Conservation (phyloP, 805 yeast species). For the Danielia reshetovae region DNA sequence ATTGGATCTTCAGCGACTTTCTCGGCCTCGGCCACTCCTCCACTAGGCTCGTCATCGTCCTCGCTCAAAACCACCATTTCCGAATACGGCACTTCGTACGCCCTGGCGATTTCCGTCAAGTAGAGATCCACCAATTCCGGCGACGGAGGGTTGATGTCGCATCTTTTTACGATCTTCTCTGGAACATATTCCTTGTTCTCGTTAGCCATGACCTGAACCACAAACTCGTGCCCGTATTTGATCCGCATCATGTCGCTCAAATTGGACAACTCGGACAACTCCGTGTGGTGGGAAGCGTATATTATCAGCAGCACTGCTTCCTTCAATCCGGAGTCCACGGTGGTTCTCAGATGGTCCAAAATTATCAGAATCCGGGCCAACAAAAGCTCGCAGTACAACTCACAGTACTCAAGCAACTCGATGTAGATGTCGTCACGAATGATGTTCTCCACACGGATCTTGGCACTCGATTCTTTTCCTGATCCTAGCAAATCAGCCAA, state of each 20-base stretch:
- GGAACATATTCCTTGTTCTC: slow-evolving; percentile 50
- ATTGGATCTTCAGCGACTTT: slow-evolving; percentile 19
- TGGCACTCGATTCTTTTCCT: slow-evolving; percentile 80
- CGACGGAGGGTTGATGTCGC: slow-evolving; percentile 65
- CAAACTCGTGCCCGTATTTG: slow-evolving; percentile 68
- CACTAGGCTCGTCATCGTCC: slow-evolving; percentile 27
- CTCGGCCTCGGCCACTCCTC: slow-evolving; percentile 18
- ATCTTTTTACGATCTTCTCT: slow-evolving; percentile 58
- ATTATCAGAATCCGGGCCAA: slow-evolving; percentile 70
- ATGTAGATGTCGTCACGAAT: slow-evolving; percentile 78
- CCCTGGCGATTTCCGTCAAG: slow-evolving; percentile 72
- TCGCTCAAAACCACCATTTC: slow-evolving; percentile 20
- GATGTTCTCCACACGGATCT: slow-evolving; percentile 77
- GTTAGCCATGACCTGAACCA: slow-evolving; percentile 51
- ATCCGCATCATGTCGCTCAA: slow-evolving; percentile 59
- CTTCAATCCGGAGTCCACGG: slow-evolving; percentile 56
- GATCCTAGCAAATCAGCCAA: slow-evolving; percentile 65
- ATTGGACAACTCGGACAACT: slow-evolving; percentile 63
- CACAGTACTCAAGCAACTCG: slow-evolving; percentile 74
- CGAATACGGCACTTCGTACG: slow-evolving; percentile 73
- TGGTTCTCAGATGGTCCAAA: slow-evolving; percentile 37
- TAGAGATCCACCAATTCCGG: slow-evolving; percentile 64
- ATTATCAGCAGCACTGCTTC: slow-evolving; percentile 74
- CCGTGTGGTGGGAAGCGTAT: slow-evolving; percentile 68
- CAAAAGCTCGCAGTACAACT: slow-evolving; percentile 75